Conservation (phyloP, 805 yeast genomes). For the Lipomyces yamadae region DNA sequence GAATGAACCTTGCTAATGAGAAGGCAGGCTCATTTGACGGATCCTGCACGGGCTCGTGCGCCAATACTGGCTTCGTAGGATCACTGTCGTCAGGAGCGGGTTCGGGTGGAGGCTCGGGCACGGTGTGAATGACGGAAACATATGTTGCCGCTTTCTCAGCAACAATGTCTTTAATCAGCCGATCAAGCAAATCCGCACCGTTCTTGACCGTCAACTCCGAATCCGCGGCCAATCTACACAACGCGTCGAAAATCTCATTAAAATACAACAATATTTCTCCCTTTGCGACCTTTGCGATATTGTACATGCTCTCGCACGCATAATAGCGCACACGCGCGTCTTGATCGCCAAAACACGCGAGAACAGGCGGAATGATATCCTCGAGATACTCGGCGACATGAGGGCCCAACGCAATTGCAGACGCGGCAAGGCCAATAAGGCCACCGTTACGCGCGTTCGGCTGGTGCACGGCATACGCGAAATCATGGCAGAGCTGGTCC, state of each 20-base stretch:
- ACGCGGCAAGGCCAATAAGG: conserved; percentile 92
- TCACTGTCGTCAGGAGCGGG: conserved; percentile 37
- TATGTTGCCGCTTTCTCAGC: conserved; percentile 92
- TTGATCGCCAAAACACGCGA: conserved; percentile 95
- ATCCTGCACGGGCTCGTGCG: conserved; percentile 43
- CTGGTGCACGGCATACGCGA: conserved; percentile 81
- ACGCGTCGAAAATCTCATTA: conserved; percentile 92
- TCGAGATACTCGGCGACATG: conserved; percentile 84
- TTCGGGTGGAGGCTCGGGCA: conserved; percentile 28
- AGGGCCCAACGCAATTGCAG: conserved; percentile 87
- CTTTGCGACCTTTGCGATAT: conserved; percentile 94
- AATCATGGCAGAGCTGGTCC: conserved; percentile 74
- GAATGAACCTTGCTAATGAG: conserved; percentile 84
- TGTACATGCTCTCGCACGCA: conserved; percentile 94
- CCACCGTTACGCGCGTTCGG: conserved; percentile 94
- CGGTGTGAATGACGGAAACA: conserved; percentile 65
- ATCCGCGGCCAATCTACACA: conserved; percentile 59
- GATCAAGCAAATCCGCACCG: conserved; percentile 91
- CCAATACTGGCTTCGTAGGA: conserved; percentile 41
- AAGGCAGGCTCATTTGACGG: conserved; percentile 67
- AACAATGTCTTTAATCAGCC: conserved; percentile 90
- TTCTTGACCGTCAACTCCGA: conserved; percentile 87
- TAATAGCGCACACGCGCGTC: conserved; percentile 96
- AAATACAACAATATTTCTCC: conserved; percentile 91
- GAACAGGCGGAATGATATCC: conserved; percentile 86